Base-by-base conservation (phyloP, 225 moss, liverwort and hornwort species). In the Antitrichia curtipendula region DNA sequence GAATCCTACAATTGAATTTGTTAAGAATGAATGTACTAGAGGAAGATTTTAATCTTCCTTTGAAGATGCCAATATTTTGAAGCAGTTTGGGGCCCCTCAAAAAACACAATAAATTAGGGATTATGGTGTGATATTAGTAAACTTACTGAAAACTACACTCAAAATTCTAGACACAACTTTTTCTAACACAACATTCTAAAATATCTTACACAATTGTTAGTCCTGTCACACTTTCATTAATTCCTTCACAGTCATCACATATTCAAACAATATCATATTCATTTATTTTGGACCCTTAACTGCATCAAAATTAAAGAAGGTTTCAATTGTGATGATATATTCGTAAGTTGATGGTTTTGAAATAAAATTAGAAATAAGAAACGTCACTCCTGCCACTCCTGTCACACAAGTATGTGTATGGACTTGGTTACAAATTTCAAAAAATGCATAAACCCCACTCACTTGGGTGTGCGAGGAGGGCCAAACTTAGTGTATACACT, bases 1-100 rank as follows among this genome's bases (percentile, higher is more conserved):
- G n/a, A n/a, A n/a, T n/a, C n/a, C n/a, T n/a, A n/a, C n/a, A n/a
- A n/a, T n/a, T n/a, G n/a, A n/a, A n/a, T n/a, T n/a, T n/a, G n/a
- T n/a, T n/a, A n/a, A n/a, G n/a, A n/a, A n/a, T n/a, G n/a, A n/a
- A n/a, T n/a, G n/a, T n/a, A n/a, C n/a, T n/a, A n/a, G n/a, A n/a
- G n/a, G 16, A 32, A 74, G 32, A 49, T 31, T 49, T 49, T 32
- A 49, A 5, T 31, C 31, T 49, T 49, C 1, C 43, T 74, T 31
- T 31, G 2, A 4, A 0, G 4, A 49, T 32, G 27, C n/a, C n/a
- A 13, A 0, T 28, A 10, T 6, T 45, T 72, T 72, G 16, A 43
- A 72, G 10, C 1, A 72, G 1, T 9, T 31, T 74, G 19, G 19
- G 19, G 2, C 2, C 3, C 2, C 3, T 49, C 20, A 49, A 49